phyloP scores from a whole-genome alignment of 805 yeast species.

The Kodamaea fukazawae region DNA sequence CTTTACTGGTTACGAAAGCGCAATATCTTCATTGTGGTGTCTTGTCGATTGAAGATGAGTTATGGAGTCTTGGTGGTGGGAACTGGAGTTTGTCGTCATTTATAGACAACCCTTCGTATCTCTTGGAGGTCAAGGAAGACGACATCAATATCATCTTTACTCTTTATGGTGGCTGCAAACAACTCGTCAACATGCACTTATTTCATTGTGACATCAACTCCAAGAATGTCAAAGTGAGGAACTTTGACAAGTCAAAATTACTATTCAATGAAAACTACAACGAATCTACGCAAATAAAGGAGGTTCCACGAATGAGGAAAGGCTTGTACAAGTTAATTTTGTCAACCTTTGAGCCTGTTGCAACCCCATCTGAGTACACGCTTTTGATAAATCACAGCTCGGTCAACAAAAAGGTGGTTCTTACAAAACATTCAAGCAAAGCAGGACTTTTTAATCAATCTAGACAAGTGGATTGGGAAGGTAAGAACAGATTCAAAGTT shows the following conservation, averaged over 20 bases:
- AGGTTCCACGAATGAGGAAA: slow-evolving; percentile 17
- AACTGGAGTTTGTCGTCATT: slow-evolving; percentile 48
- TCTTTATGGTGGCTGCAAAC: slow-evolving; percentile 17
- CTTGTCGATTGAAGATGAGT: slow-evolving; percentile 27
- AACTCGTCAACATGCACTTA: slow-evolving; percentile 39
- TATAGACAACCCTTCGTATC: slow-evolving; percentile 55
- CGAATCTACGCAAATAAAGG: slow-evolving; percentile 31
- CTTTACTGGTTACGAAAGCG: slow-evolving; percentile 28
- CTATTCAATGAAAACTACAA: slow-evolving; percentile 32
- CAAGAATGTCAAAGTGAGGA: slow-evolving; percentile 18
- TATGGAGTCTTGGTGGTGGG: slow-evolving; percentile 58
- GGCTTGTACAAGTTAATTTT: slow-evolving; percentile 45
- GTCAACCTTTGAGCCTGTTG: slow-evolving; percentile 42
- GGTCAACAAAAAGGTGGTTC: slow-evolving; percentile 2
- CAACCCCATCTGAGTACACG: slow-evolving; percentile 25
- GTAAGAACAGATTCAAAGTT: slow-evolving; percentile 37
- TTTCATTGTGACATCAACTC: slow-evolving; percentile 37
- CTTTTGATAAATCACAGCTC: slow-evolving; percentile 27
- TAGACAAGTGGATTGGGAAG: slow-evolving; percentile 35
- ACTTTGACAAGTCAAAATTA: slow-evolving; percentile 20
- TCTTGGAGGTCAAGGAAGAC: slow-evolving; percentile 18
- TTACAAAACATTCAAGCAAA: slow-evolving; percentile 20
- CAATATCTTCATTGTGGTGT: slow-evolving; percentile 17
- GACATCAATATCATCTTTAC: slow-evolving; percentile 18
- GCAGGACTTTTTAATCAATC: slow-evolving; percentile 35